Evolutionary conservation across 1,284 basidiomycete genomes (phyloP), one percentile per base, ranked within the genome.

Genomic region (Hemileia vastatrix): DNA sequence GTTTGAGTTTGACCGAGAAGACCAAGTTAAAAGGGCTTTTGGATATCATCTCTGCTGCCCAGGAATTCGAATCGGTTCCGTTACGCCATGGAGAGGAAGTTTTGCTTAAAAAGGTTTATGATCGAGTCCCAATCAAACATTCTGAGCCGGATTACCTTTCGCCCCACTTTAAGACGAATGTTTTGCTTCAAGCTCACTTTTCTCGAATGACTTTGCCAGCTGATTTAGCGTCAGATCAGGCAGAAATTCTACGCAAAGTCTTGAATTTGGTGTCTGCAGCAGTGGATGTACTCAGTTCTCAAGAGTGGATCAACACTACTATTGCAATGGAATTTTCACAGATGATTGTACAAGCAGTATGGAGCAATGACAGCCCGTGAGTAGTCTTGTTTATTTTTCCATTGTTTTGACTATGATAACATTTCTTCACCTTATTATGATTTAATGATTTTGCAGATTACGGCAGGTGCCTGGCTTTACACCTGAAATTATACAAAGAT

Each of bases 251-350:
- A 2, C 84, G 88, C 77, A 95, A 93, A 77, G 85, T 95, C 31
- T 80, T 96, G 66, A 94, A 90, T 18, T 66, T 76, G 1, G 67
- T 54, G 70, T 61, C 63, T 2, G 92, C 94, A 1, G 93, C 90
- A 72, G 93, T 97, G 36, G 94, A 97, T 75, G 94, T 98, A 65
- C 92, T 98, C 90, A 92, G 88, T 3, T 91, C 87, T 53, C 96
- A 96, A 73, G 91, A 89, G 2, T 94, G 86, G 86, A 77, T 98
- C 71, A 94, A 86, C 72, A 94, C 93, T 0, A 79, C 97, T 13
- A 88, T 93, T 54, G 94, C 93, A 0, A 98, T 98, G 95, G 95
- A 99, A 78, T 77, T 98, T 64, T 89, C 87, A n/a, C 95, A 98
- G 78, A 98, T 98, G 94, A 92, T 90, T 76, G 91, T 97, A 1